Evolutionary conservation across 768 basidiomycete genomes (phyloP).

Genomic region (Trametes punicea): DNA sequence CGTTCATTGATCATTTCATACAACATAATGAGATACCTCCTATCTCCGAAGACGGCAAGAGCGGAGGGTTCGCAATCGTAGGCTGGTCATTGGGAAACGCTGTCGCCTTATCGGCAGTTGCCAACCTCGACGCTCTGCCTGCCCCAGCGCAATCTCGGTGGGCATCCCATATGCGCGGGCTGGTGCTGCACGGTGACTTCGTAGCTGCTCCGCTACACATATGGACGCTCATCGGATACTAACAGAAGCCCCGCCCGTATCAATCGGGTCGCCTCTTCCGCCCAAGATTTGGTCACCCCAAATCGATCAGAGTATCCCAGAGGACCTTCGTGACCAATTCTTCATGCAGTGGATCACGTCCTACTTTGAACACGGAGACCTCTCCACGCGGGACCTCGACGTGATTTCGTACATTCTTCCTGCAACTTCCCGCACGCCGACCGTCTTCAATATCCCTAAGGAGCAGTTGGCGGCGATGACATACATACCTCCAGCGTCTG

Average conservation of each 20-base stretch:
- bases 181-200: conserved; percentile 4
- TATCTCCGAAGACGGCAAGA: not conserved
- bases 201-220: not conserved
- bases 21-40: not conserved
- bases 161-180: not conserved
- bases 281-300: not conserved
- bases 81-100: conserved; percentile 7
- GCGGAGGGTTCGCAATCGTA: conserved; percentile 7
- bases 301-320: not conserved
- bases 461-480: not conserved
- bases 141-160: not conserved
- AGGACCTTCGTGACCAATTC: not conserved
- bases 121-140: not conserved
- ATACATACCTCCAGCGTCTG: not conserved
- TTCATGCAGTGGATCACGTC: not conserved
- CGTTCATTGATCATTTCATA: conserved; percentile 10
- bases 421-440: not conserved
- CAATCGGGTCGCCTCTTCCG: not conserved
- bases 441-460: conserved; percentile 1
- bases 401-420: not conserved
- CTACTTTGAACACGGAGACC: conserved; percentile 10
- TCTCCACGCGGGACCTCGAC: not conserved
- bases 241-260: not conserved
- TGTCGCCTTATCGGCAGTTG: not conserved
- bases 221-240: not conserved